phyloP scores from a whole-genome alignment of 2,329 filamentous ascomycete genomes.

The Aspergillus caelatus region DNA sequence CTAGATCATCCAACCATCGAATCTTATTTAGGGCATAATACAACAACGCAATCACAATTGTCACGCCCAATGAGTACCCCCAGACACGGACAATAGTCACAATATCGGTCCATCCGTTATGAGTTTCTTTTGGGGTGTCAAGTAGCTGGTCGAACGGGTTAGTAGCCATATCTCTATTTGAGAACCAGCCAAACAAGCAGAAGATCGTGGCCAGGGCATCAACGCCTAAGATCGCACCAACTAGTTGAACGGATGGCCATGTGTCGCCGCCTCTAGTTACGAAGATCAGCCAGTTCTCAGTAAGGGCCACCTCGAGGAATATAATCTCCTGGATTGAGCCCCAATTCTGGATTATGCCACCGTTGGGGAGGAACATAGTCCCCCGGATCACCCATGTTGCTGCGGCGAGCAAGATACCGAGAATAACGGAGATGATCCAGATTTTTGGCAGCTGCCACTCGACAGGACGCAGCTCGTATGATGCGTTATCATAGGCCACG shows the following conservation, averaged over 20 bases:
- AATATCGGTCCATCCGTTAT: conserved; percentile 62
- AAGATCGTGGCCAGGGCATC: conserved; percentile 74
- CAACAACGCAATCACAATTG: conserved; percentile 54
- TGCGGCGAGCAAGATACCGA: conserved; percentile 69
- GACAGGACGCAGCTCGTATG: conserved; percentile 73
- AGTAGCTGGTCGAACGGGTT: conserved; percentile 20
- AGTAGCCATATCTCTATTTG: conserved; percentile 50
- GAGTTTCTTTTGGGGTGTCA: conserved; percentile 30
- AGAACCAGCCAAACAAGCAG: conserved; percentile 75
- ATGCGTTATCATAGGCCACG: conserved; percentile 81
- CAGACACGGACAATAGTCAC: conserved; percentile 56
- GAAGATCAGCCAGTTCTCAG: conserved; percentile 96
- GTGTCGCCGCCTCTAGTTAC: conserved; percentile 82
- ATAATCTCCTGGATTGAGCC: conserved; percentile 76
- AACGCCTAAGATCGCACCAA: conserved; percentile 71
- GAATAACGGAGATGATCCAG: conserved; percentile 65
- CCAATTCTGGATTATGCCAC: conserved; percentile 74
- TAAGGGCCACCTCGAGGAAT: conserved; percentile 87
- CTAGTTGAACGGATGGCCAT: conserved; percentile 72
- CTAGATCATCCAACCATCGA: conserved; percentile 51
- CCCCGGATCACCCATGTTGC: conserved; percentile 76
- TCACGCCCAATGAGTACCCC: conserved; percentile 54
- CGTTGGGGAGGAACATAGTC: conserved; percentile 68
- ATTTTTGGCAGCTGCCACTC: conserved; percentile 84
- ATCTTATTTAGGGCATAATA: conserved; percentile 52